Conservation (phyloP, 192 early-diverging fungal species). For the Entomortierella parvispora region DNA sequence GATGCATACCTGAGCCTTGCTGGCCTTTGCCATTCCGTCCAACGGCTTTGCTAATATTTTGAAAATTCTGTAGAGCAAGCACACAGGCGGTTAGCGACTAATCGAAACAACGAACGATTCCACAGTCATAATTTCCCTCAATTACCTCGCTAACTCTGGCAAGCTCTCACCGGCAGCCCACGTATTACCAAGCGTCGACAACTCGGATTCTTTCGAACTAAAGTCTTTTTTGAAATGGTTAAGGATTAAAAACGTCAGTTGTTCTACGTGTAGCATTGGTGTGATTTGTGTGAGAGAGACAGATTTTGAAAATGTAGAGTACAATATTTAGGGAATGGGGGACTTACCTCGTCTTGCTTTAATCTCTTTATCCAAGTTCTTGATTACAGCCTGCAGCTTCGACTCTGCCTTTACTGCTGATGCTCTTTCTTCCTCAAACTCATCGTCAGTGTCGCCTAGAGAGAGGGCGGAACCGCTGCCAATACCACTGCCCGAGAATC, state of each 20-base stretch:
- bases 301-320: not conserved
- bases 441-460: constrained; percentile 45
- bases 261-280: too few species aligned
- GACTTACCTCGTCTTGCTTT: constrained; percentile 38
- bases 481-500: constrained; percentile 27
- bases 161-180: constrained; percentile 28
- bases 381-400: constrained; percentile 39
- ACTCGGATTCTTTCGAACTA: constrained; percentile 45
- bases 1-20: constrained; percentile 41
- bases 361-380: constrained; percentile 41
- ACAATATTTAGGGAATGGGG: not conserved
- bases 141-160: constrained; percentile 39
- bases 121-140: not conserved
- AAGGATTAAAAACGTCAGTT: not conserved
- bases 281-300: too few species aligned
- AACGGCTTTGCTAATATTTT: constrained; percentile 41
- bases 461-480: constrained; percentile 2
- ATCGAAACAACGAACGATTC: not conserved
- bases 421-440: constrained; percentile 38
- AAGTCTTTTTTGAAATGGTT: constrained; percentile 9
- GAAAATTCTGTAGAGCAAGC: constrained; percentile 6
- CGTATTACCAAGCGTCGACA: constrained; percentile 28
- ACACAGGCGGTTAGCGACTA: not conserved
- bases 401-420: constrained; percentile 18
- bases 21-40: constrained; percentile 48